These are phyloP conservation scores for Pinus albicaulis DNA, from an alignment of 75 land plant species.

Conservation along the genomic window DNA sequence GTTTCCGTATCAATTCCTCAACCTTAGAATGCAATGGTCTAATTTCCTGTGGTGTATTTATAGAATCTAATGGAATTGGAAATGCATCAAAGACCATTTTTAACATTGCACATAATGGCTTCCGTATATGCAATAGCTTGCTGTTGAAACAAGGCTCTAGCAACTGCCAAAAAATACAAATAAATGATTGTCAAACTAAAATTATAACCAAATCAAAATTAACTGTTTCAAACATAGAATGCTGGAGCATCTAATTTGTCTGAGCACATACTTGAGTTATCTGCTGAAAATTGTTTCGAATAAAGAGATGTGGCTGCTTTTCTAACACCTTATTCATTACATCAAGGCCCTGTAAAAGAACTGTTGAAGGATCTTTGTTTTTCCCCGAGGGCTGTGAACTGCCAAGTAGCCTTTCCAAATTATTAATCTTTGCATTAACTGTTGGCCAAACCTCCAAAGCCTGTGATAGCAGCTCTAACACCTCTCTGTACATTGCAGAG, in stretches of 20 bases:
- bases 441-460: conserved; percentile 99
- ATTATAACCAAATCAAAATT: not conserved
- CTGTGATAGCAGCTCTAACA: conserved; percentile 88
- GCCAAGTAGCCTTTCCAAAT: conserved; percentile 82
- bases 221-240: not conserved
- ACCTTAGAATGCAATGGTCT: conserved; percentile 69
- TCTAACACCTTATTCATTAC: conserved; percentile 98
- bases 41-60: conserved; percentile 75
- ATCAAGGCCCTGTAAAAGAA: conserved; percentile 95
- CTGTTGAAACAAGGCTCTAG: conserved; percentile 95
- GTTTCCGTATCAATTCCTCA: conserved; percentile 94
- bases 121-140: conserved; percentile 87
- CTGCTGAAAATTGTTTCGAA: conserved; percentile 90
- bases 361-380: conserved; percentile 92
- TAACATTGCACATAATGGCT: conserved; percentile 84
- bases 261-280: conserved; percentile 77
- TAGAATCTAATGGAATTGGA: conserved; percentile 79
- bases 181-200: not conserved
- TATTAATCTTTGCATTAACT: conserved; percentile 97
- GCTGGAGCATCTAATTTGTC: not conserved
- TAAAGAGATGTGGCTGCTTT: conserved; percentile 96
- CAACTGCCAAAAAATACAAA: conserved; percentile 54
- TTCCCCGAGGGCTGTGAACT: conserved; percentile 68
- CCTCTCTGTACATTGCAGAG: conserved; percentile 90
- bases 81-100: conserved; percentile 96